Conservation (phyloP, 352 stramenopile species). For the Pythium sp. region DNA sequence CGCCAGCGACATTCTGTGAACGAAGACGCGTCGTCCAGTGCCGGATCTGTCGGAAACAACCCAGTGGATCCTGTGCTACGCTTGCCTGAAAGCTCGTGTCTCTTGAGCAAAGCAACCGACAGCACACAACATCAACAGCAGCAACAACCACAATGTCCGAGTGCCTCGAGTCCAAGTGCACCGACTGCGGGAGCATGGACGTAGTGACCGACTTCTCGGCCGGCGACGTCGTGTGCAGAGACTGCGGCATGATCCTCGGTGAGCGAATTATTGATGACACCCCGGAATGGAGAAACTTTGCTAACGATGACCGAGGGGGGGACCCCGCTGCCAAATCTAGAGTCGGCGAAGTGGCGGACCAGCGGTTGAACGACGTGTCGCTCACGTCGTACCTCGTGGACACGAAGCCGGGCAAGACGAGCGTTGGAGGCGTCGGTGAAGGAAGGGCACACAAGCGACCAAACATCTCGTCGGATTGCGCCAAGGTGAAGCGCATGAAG, state of each 20-base stretch:
- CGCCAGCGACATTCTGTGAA: neutral
- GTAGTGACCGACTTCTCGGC: slow-evolving; percentile 80
- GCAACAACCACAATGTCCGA: slow-evolving; percentile 44
- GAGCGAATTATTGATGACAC: slow-evolving; percentile 88
- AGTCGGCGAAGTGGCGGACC: slow-evolving; percentile 66
- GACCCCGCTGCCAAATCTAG: slow-evolving; percentile 78
- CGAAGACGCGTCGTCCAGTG: slow-evolving; percentile 4
- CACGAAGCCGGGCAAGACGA: slow-evolving; percentile 32
- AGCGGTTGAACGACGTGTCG: slow-evolving; percentile 54
- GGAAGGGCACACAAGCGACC: slow-evolving; percentile 49
- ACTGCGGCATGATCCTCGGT: slow-evolving; percentile 83
- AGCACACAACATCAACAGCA: neutral
- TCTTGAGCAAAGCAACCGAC: neutral
- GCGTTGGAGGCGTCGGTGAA: slow-evolving; percentile 10
- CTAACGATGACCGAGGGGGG: slow-evolving; percentile 83
- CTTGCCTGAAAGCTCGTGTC: neutral
- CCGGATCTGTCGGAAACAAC: neutral
- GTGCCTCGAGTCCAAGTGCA: slow-evolving; percentile 58
- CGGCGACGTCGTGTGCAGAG: slow-evolving; percentile 78
- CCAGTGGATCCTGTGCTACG: neutral
- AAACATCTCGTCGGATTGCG: slow-evolving; percentile 55
- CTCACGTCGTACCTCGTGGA: slow-evolving; percentile 75
- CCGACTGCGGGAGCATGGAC: slow-evolving; percentile 67
- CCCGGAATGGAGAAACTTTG: slow-evolving; percentile 84
- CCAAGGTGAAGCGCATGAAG: slow-evolving; percentile 65